Evolutionary conservation across 108 stramenopile genomes (phyloP), one percentile per base, ranked within the genome.

Genomic region (Fistulifera pelliculosa): DNA sequence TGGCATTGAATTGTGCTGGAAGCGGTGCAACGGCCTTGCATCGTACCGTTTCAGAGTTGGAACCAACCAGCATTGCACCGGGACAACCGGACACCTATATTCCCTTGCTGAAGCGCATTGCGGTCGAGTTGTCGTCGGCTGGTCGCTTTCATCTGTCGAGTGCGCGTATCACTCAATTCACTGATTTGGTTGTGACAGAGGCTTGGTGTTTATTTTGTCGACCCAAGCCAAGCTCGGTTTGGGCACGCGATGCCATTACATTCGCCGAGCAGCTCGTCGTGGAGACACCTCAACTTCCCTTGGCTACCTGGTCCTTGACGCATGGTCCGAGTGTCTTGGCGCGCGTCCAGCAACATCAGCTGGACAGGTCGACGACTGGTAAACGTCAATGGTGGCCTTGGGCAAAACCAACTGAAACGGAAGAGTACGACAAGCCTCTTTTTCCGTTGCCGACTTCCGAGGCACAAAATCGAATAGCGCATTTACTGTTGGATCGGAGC

Each of bases 401-500:
- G 54, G 38, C 5, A 6, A 35, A 35, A 35, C 31, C 31, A 35
- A 10, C 50, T 5, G 50, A 51, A 22, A 27, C n/a, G 3, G 15
- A 31, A 6, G 3, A 44, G 23, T 17, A 35, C 6, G 48, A 41
- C 3, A 19, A 35, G 14, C 27, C 44, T 18, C 56, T 59, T 11
- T 69, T 79, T 51, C 78, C 78, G 26, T 58, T 79, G 18, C 62
- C 78, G 8, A 69, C 72, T 0, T 75, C 74, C 28, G 78, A 69
- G 14, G 58, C 78, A 17, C 78, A 79, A 35, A 56, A 71, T 66
- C 70, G 64, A 4, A 75, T 79, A 55, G 72, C 71, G 17, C 61
- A 79, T 41, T 49, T 79, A 15, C 52, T 79, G 1, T 51, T 75
- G 26, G 43, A 31, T 23, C 40, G 65, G 38, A 69, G 69, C 27